A percentile compares a stretch with the other conserved stretches of the same genome.
These are phyloP conservation scores for Sodiomyces alkalinus DNA, from an alignment of 2,329 filamentous ascomycete species.

Conservation along the genomic window DNA sequence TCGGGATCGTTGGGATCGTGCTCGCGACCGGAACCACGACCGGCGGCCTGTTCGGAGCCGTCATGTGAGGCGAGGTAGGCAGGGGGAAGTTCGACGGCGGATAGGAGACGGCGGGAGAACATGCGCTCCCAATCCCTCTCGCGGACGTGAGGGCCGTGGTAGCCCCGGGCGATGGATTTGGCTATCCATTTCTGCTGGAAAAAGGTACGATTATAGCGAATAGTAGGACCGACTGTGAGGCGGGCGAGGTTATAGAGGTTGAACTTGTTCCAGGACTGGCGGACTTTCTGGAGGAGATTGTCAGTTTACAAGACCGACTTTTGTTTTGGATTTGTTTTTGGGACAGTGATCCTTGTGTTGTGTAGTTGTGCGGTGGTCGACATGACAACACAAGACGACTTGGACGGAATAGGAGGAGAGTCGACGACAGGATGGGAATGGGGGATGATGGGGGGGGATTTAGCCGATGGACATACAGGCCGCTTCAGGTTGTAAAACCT, in stretches of 20 bases:
- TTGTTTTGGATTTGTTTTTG: too few species aligned
- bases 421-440: too few species aligned
- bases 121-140: slow-evolving; percentile 91
- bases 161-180: slow-evolving; percentile 69
- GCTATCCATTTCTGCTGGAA: slow-evolving; percentile 98
- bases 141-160: slow-evolving; percentile 88
- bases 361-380: too few species aligned
- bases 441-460: slow-evolving; percentile 1
- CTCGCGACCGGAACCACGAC: slow-evolving; percentile 61
- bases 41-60: slow-evolving; percentile 69
- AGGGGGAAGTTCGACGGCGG: slow-evolving; percentile 75
- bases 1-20: slow-evolving; percentile 7
- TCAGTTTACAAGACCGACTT: slow-evolving; percentile 2
- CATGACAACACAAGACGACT: too few species aligned
- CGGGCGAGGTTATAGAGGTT: slow-evolving; percentile 79
- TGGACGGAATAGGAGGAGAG: too few species aligned
- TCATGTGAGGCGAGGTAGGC: slow-evolving; percentile 65
- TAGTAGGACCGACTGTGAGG: slow-evolving; percentile 20
- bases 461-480: slow-evolving; percentile 32
- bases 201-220: slow-evolving; percentile 45
- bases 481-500: slow-evolving; percentile 53
- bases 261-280: slow-evolving; percentile 95
- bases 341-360: too few species aligned
- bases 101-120: slow-evolving; percentile 68
- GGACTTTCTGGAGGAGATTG: slow-evolving; percentile 53